Base-by-base conservation (phyloP, 225 moss, liverwort and hornwort genomes). In the Takakia lepidozioides region DNA sequence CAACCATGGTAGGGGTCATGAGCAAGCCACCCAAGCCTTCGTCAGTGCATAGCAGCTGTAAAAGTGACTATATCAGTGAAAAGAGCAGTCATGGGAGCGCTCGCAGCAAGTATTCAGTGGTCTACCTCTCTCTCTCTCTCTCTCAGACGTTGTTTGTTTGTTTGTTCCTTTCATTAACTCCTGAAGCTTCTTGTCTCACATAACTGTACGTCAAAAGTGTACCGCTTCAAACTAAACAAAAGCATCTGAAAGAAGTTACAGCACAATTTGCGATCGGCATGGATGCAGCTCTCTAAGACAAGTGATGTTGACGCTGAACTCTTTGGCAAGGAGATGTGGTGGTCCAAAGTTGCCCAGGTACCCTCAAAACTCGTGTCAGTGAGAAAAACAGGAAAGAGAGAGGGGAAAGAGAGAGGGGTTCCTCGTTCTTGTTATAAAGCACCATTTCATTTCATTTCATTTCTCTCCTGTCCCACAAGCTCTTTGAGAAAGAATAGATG, bases 261-360 rank as follows among this genome's bases (percentile, higher is more conserved):
- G 11, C 32, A 32, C 7, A 7, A 32, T 6, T 32, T 7, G 32
- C 11, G 7, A 32, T 32, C 8, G 32, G 7, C 32, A 32, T 41
- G 52, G 17, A 0, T 48, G 5, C 23, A 85, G 82, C 10, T 82
- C 23, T 74, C 85, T 8, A 85, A 75, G 56, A 72, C 74, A 58
- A 82, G 85, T 62, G 51, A 78, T 15, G 47, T 82, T 30, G 71
- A 85, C 29, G 62, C 76, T 37, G 78, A 66, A 1, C 56, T 85
- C 9, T 85, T 85, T 65, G 82, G 76, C 20, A 69, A 74, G 17
- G 71, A 81, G 57, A 70, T 60, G 9, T 73, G 66, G 70, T 73
- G 63, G 48, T 35, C 65, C 37, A 76, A 85, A 42, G 68, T 38
- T 8, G n/a, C n/a, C n/a, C n/a, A n/a, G n/a, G n/a, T n/a, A n/a